Base-by-base conservation (phyloP, 1,284 basidiomycete species). In the Tilletiopsis washingtonensis region DNA sequence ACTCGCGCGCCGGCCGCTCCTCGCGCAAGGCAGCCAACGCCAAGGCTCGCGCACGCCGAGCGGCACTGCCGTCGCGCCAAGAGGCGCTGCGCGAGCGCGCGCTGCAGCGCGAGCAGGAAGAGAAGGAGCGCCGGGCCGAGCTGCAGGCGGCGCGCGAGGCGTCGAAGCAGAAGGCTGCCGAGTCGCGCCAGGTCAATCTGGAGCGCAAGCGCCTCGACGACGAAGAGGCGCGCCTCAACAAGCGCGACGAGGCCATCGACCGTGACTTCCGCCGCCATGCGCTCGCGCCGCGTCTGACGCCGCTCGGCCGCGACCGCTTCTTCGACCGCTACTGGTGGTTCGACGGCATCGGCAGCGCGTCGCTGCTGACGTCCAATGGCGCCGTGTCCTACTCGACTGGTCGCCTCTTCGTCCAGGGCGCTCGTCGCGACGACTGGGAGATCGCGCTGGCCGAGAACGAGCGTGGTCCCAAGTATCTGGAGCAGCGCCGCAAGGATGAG, bases 241-340 rank as follows among this genome's bases (percentile, higher is more conserved):
- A 82, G 25, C 80, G 85, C 39, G 80, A 96, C 25, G 88, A 90
- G 62, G 81, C 81, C 50, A 86, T 94, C 56, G 91, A 97, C 71
- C 83, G 88, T 48, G 93, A 97, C 60, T 97, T 96, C 76, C 80
- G 93, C 53, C 84, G 88, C 64, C 78, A 88, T 51, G 77, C 88
- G 26, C 86, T 86, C 50, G 83, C 84, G 5, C 81, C 91, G 37
- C 81, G 93, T 41, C 82, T 88, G 39, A 85, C 86, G 62, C 89
- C 91, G 1, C 67, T 98, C 41, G 93, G 94, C 3, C 80, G 81
- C 58, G 94, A 98, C 73, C 80, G 93, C 47, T 98, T 96, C 75
- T 84, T 87, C 67, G 93, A 94, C 74, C 83, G 86, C 27, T 80
- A 96, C 56, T 98, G 91, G 91, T 98, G 93, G 93, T 88, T 97